phyloP scores from a whole-genome alignment of 2,329 filamentous ascomycete species.

The Colletotrichum navitas region DNA sequence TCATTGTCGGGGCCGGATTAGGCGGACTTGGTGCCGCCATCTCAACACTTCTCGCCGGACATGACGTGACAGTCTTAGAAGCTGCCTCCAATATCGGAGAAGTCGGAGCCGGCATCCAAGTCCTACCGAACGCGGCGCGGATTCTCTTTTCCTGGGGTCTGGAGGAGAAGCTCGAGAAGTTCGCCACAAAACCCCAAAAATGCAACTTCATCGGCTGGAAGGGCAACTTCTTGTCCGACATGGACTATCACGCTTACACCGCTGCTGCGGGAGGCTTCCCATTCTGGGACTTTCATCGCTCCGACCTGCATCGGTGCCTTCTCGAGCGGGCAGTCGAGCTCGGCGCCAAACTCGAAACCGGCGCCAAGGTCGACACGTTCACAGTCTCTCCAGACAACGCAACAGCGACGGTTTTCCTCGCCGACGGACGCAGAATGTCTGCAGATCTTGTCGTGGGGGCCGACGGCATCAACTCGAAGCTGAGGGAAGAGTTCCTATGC shows the following conservation, averaged over 20 bases:
- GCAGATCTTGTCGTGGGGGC: constrained; percentile 59
- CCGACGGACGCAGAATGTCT: constrained; percentile 46
- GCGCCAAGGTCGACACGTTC: constrained; percentile 36
- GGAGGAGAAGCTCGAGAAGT: constrained; percentile 40
- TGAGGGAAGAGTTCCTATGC: constrained; percentile 33
- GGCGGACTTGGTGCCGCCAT: constrained; percentile 41
- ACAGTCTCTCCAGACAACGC: constrained; percentile 25
- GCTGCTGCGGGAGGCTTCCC: constrained; percentile 40
- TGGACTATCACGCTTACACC: constrained; percentile 34
- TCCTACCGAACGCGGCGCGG: constrained; percentile 40
- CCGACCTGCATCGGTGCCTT: constrained; percentile 41
- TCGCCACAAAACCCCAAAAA: constrained; percentile 39
- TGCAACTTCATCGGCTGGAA: constrained; percentile 40
- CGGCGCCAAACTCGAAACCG: constrained; percentile 34
- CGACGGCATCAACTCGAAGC: constrained; percentile 57
- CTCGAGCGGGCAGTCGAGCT: constrained; percentile 34
- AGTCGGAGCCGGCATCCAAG: constrained; percentile 43
- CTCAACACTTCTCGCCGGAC: constrained; percentile 30
- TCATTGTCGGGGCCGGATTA: constrained; percentile 41
- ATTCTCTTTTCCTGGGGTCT: constrained; percentile 42
- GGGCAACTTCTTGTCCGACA: constrained; percentile 42
- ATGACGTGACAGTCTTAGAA: constrained; percentile 41
- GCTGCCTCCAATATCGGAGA: constrained; percentile 39
- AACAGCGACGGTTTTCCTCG: constrained; percentile 30
- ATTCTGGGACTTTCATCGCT: constrained; percentile 42